A percentile compares a stretch with the other conserved stretches of the same genome.
Evolutionary conservation across 1,139 yeast species (phyloP).

Genomic region (Saccharomyces hybrid): DNA sequence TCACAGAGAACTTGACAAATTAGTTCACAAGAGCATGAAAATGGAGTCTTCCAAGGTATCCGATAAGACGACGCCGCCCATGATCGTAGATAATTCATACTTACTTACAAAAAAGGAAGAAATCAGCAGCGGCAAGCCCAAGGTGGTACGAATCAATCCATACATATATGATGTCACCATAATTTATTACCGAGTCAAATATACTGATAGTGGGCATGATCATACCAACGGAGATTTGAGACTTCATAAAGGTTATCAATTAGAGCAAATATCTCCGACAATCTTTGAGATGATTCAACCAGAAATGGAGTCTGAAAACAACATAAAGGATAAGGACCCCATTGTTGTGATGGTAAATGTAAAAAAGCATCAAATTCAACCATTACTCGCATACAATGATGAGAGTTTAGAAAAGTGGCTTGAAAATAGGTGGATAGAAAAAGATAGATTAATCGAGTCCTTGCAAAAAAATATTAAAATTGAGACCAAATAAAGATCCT

Average conservation of each 20-base stretch:
- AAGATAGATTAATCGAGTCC: constrained; percentile 43
- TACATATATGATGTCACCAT: constrained; percentile 45
- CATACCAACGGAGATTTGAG: constrained; percentile 19
- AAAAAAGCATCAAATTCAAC: constrained; percentile 39
- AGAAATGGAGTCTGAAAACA: constrained; percentile 6
- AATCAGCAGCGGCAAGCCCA: background rate
- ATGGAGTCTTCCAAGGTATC: background rate
- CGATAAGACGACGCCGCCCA: background rate
- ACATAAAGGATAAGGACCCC: constrained; percentile 29
- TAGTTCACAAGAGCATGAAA: constrained; percentile 1
- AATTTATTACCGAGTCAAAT: constrained; percentile 35
- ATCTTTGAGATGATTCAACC: constrained; percentile 49
- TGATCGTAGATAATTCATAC: background rate
- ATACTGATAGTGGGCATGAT: constrained; percentile 14
- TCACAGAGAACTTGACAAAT: constrained; percentile 25
- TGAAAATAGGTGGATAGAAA: constrained; percentile 62
- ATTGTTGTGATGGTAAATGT: constrained; percentile 45
- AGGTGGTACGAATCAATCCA: constrained; percentile 14
- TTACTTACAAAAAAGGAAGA: background rate
- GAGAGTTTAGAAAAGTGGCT: constrained; percentile 60
- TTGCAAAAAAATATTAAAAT: constrained; percentile 32
- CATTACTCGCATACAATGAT: constrained; percentile 44
- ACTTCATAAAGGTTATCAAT: constrained; percentile 25
- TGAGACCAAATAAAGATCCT: constrained; percentile 4
- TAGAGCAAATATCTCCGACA: constrained; percentile 41